A percentile compares a stretch with the other conserved stretches of the same genome.
These are phyloP conservation scores for Metschnikowia cubensis DNA, from an alignment of 805 yeast species.

Conservation along the genomic window DNA sequence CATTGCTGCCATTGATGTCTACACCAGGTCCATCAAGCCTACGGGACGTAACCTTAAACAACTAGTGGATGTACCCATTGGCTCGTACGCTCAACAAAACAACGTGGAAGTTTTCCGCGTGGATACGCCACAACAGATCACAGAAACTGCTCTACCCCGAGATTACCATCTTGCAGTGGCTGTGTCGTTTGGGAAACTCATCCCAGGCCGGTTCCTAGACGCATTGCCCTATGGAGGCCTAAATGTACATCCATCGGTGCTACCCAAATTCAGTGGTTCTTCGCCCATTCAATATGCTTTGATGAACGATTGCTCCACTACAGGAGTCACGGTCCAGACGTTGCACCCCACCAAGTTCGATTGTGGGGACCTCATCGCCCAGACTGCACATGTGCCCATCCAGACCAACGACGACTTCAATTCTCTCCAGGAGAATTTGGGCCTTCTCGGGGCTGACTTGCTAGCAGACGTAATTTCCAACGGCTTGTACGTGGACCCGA, in stretches of 20 bases:
- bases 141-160: conserved; percentile 11
- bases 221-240: conserved; percentile 60
- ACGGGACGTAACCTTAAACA: conserved; percentile 54
- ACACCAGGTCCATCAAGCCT: conserved; percentile 60
- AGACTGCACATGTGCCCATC: conserved; percentile 45
- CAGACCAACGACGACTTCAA: conserved; percentile 39
- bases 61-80: conserved; percentile 53
- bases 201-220: conserved; percentile 58
- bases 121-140: conserved; percentile 33
- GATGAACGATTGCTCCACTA: conserved; percentile 51
- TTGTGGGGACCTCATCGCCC: conserved; percentile 64
- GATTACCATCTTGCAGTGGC: conserved; percentile 72
- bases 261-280: conserved; percentile 82
- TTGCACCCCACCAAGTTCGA: conserved; percentile 87
- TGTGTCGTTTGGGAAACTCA: conserved; percentile 82
- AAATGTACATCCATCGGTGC: conserved; percentile 88
- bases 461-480: conserved; percentile 43
- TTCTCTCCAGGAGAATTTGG: conserved; percentile 49
- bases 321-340: conserved; percentile 90
- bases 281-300: conserved; percentile 85
- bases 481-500: conserved; percentile 19
- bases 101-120: conserved; percentile 45
- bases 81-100: conserved; percentile 31
- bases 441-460: conserved; percentile 57
- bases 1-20: conserved; percentile 48